Conservation (phyloP, 192 early-diverging fungal species). For the Coemansia sp. region DNA sequence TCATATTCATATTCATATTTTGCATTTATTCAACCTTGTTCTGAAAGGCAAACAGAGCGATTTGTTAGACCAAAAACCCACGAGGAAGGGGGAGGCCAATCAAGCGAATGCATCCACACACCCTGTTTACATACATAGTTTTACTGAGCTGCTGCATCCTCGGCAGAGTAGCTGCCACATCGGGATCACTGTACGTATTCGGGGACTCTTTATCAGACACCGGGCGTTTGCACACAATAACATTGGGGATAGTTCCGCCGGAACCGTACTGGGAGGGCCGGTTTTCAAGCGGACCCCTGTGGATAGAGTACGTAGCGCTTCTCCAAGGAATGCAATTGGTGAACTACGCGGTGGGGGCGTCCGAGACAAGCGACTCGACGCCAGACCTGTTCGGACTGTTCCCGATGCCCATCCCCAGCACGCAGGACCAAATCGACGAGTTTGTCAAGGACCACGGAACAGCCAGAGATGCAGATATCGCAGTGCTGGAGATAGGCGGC, state of each 20-base stretch:
- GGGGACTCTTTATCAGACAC: slow-evolving; percentile 32
- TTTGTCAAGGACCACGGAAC: not conserved
- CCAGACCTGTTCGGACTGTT: slow-evolving; percentile 9
- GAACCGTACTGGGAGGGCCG: slow-evolving; percentile 27
- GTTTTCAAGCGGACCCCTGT: slow-evolving; percentile 21
- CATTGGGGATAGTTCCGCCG: slow-evolving; percentile 16
- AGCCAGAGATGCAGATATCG: not conserved
- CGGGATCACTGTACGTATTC: slow-evolving; percentile 19
- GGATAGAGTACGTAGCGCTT: slow-evolving; percentile 24
- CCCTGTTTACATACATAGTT: not conserved
- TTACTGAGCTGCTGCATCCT: not conserved
- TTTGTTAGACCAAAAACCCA: no score
- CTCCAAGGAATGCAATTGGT: slow-evolving; percentile 7
- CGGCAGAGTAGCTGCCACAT: not conserved
- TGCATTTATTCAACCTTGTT: no score
- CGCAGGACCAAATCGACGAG: slow-evolving; percentile 17
- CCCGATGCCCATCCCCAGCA: slow-evolving; percentile 16
- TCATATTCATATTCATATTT: no score
- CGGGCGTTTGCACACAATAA: slow-evolving; percentile 17
- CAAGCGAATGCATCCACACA: no score
- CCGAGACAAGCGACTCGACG: slow-evolving; percentile 1
- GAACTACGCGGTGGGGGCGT: slow-evolving; percentile 19
- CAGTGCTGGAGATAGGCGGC: slow-evolving; percentile 18
- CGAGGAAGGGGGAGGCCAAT: no score
- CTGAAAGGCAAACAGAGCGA: no score